A percentile compares a stretch with the other conserved stretches of the same genome.
Conservation (phyloP, 495 filamentous ascomycete species). For the Penicillium soppii region DNA sequence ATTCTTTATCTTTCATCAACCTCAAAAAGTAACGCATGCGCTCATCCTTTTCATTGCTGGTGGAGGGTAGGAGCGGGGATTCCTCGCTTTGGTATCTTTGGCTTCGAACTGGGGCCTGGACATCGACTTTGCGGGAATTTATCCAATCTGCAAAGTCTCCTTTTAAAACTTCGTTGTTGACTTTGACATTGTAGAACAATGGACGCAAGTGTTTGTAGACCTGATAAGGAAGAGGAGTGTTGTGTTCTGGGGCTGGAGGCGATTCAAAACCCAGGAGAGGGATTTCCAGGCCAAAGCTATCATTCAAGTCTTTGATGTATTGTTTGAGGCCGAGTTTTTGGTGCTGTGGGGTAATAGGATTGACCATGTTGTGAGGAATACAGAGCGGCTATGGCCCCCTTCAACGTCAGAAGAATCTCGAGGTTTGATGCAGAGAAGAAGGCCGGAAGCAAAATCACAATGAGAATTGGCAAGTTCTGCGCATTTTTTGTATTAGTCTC, state of each 20-base stretch:
- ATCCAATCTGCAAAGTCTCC: background rate
- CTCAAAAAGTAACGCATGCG: conserved; percentile 23
- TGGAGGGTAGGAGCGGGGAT: background rate
- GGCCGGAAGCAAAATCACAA: background rate
- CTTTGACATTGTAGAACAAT: conserved; percentile 1
- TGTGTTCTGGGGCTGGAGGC: background rate
- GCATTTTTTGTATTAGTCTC: background rate
- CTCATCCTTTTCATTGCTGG: conserved; percentile 13
- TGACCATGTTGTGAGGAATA: background rate
- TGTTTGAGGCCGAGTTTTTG: conserved; percentile 1
- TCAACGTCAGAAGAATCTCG: background rate
- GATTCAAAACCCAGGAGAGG: conserved; percentile 2
- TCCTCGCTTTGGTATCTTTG: background rate
- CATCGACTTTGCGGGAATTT: background rate
- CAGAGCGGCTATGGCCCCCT: background rate
- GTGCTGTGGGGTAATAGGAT: background rate
- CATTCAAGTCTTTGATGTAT: background rate
- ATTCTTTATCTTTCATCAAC: conserved; percentile 32
- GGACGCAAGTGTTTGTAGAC: conserved; percentile 4
- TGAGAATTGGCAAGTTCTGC: background rate
- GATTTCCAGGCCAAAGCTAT: background rate
- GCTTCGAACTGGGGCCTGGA: background rate
- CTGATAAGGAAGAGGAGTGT: background rate
- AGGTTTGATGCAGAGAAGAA: too few relatives aligned
- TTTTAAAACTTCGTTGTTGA: background rate